These are phyloP conservation scores for Phytophthora foliorum DNA, from an alignment of 352 stramenopile species.

Conservation along the genomic window DNA sequence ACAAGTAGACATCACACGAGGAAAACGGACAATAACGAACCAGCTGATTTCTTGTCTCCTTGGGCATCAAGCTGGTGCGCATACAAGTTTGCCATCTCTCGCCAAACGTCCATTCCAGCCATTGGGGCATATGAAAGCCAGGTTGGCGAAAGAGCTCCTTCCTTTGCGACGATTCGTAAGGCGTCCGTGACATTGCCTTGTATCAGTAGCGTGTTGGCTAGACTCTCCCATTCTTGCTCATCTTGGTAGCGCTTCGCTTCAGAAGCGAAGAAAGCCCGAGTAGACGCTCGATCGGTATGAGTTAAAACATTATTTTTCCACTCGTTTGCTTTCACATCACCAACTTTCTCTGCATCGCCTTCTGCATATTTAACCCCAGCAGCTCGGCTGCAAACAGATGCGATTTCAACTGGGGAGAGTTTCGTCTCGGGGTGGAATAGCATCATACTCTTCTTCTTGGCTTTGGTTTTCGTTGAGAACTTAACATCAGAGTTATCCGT, in stretches of 20 bases:
- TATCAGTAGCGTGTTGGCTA: slow-evolving; percentile 59
- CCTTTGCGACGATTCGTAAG: slow-evolving; percentile 62
- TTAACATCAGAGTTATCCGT: slow-evolving; percentile 5
- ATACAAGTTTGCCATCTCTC: slow-evolving; percentile 72
- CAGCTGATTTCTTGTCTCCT: slow-evolving; percentile 59
- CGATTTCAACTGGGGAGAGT: slow-evolving; percentile 26
- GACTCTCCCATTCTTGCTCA: slow-evolving; percentile 60
- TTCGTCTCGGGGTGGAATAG: slow-evolving; percentile 42
- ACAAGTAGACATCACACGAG: not conserved
- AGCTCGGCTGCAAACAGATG: slow-evolving; percentile 25
- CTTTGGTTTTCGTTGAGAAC: slow-evolving; percentile 18
- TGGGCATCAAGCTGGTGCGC: slow-evolving; percentile 57
- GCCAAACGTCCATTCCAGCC: slow-evolving; percentile 79
- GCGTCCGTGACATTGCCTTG: slow-evolving; percentile 67
- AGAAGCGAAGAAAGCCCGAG: slow-evolving; percentile 27
- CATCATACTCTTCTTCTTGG: slow-evolving; percentile 35
- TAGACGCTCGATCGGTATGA: slow-evolving; percentile 13
- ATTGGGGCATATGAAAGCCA: slow-evolving; percentile 82
- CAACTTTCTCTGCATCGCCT: not conserved
- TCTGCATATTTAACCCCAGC: slow-evolving; percentile 3
- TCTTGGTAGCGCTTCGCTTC: slow-evolving; percentile 39
- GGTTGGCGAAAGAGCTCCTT: slow-evolving; percentile 48
- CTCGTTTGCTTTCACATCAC: slow-evolving; percentile 1
- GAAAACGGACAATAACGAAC: slow-evolving; percentile 22
- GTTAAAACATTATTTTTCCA: slow-evolving; percentile 13